phyloP scores from a whole-genome alignment of 176 grass and related monocot species.

The Avena atlantica region DNA sequence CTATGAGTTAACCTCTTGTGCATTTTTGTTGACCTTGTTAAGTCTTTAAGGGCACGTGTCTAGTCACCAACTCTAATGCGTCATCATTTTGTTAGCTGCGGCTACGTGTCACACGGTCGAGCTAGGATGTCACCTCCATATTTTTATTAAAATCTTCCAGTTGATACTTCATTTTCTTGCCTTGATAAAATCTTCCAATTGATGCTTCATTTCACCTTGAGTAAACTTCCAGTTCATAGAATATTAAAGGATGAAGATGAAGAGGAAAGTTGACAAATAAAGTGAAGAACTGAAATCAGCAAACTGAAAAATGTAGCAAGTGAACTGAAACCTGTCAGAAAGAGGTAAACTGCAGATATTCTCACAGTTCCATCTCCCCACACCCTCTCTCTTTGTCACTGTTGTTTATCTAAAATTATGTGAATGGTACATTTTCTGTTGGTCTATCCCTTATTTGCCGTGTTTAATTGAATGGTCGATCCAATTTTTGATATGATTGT shows the following conservation, averaged over 20 bases:
- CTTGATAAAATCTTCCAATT: slow-evolving; percentile 2
- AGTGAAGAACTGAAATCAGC: slow-evolving; percentile 38
- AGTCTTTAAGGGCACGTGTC: background rate
- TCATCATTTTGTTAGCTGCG: background rate
- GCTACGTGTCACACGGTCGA: background rate
- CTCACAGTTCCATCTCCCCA: background rate
- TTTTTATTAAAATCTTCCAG: slow-evolving; percentile 1
- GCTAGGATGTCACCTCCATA: background rate
- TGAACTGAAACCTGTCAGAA: slow-evolving; percentile 43
- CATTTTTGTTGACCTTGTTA: background rate
- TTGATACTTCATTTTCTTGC: slow-evolving; percentile 30
- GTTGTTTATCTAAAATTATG: background rate
- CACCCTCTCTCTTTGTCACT: background rate
- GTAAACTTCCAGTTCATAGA: slow-evolving; percentile 19
- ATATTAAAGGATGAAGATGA: slow-evolving; percentile 38
- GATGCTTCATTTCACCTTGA: slow-evolving; percentile 14
- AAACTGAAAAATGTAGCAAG: slow-evolving; percentile 42
- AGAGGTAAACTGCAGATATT: slow-evolving; percentile 58
- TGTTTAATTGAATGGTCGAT: slow-evolving; percentile 10
- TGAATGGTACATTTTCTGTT: slow-evolving; percentile 22
- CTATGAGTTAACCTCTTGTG: too few species aligned
- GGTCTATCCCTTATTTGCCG: slow-evolving; percentile 1
- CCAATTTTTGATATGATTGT: slow-evolving; percentile 36
- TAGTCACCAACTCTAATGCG: background rate
- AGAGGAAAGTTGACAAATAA: slow-evolving; percentile 28